These are phyloP conservation scores for Mycogone perniciosa DNA, from an alignment of 2,329 filamentous ascomycete species.

Conservation along the genomic window DNA sequence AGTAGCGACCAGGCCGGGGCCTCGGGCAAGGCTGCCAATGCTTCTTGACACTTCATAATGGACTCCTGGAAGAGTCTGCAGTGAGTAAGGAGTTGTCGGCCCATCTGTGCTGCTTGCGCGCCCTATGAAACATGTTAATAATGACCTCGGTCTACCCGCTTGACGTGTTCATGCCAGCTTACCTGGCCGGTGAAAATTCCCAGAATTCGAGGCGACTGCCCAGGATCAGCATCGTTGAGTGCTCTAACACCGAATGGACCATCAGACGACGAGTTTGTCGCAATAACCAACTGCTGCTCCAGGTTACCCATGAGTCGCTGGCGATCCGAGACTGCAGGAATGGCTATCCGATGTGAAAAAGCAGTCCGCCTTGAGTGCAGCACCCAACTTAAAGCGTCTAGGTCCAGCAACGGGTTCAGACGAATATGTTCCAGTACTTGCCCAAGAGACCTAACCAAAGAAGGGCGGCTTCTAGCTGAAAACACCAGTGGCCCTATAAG, in stretches of 20 bases:
- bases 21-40: not conserved
- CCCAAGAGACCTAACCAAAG: not conserved
- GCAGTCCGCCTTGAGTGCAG: not conserved
- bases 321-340: not conserved
- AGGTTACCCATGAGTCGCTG: not conserved
- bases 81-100: not conserved
- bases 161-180: conserved; percentile 15
- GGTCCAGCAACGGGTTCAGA: not conserved
- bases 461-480: not conserved
- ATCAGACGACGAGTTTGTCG: not conserved
- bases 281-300: not conserved
- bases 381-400: not conserved
- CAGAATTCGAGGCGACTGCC: not conserved
- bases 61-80: not conserved
- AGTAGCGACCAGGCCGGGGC: conserved; percentile 2
- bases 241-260: not conserved
- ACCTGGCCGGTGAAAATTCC: conserved; percentile 28
- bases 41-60: not conserved
- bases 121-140: not conserved
- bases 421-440: not conserved
- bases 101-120: not conserved
- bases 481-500: not conserved
- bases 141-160: not conserved
- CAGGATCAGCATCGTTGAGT: not conserved
- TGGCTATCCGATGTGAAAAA: not conserved